Evolutionary conservation across 2,329 filamentous ascomycete genomes (phyloP).

Genomic region (Colletotrichum nymphaeae): DNA sequence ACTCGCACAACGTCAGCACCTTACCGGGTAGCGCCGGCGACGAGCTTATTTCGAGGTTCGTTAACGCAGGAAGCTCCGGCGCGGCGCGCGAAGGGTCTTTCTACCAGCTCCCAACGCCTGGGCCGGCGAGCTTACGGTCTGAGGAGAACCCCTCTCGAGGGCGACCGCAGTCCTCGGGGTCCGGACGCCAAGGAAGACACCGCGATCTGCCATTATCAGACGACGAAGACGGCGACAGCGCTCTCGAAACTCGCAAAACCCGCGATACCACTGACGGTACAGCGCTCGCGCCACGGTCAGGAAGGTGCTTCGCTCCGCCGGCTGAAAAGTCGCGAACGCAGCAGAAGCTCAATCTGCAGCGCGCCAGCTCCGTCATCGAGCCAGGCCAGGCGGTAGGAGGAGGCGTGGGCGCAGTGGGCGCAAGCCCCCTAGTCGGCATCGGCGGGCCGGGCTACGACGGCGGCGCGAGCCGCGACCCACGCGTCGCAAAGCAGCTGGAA

Average conservation of each 20-base stretch:
- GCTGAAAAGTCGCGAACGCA: constrained; percentile 75
- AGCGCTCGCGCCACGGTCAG: constrained; percentile 59
- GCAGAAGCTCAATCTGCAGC: constrained; percentile 80
- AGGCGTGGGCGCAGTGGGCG: constrained; percentile 52
- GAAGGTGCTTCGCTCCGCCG: constrained; percentile 51
- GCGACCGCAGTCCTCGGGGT: constrained; percentile 56
- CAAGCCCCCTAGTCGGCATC: constrained; percentile 62
- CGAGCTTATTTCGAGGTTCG: constrained; percentile 68
- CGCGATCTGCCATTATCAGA: constrained; percentile 30
- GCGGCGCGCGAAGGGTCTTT: constrained; percentile 64
- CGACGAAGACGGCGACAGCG: constrained; percentile 44
- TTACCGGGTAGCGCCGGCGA: constrained; percentile 35
- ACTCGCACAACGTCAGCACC: constrained; percentile 45
- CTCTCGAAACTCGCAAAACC: neutral
- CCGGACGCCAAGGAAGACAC: constrained; percentile 40
- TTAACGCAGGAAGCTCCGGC: constrained; percentile 62
- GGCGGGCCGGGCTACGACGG: constrained; percentile 67
- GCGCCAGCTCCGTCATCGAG: constrained; percentile 78
- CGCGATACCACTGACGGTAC: constrained; percentile 46
- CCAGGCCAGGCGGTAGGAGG: constrained; percentile 61
- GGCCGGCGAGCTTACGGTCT: constrained; percentile 44
- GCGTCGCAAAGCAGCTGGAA: constrained; percentile 74
- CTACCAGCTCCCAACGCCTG: constrained; percentile 49
- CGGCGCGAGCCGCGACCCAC: constrained; percentile 65
- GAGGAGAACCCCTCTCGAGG: constrained; percentile 46